Evolutionary conservation across 2,329 filamentous ascomycete species (phyloP), one percentile per base, ranked within the genome.

Genomic region (Colletotrichum caudatum): DNA sequence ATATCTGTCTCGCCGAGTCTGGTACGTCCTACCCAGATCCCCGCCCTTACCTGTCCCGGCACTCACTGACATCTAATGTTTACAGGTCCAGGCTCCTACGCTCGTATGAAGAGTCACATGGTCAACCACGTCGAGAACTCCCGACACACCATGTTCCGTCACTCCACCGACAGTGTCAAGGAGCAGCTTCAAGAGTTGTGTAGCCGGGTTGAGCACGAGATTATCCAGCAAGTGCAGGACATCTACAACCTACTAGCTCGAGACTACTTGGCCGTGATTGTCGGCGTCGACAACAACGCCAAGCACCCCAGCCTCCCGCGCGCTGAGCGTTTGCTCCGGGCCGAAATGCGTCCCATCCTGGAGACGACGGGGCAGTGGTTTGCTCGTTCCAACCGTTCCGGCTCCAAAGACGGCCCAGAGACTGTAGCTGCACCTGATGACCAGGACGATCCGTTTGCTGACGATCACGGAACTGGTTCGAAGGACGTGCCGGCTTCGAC

Each of bases 81-180:
- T 11, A 14, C 37, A 74, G 77, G 77, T 2, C 11, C 56, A 1
- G 77, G 77, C 2, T 77, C 67, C 1, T 78, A 57, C 41, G 73
- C 61, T 48, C 76, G 76, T 11, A 78, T 78, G 76, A 78, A 77
- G 71, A 54, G 53, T 12, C 58, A 73, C 41, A 77, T 78, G 76
- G 46, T 73, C 8, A 29, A 20, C 3, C 76, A 77, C 62, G 77
- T 77, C n/a, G 64, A 66, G 4, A 44, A 35, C 2, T 20, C 61
- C 2, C 66, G 69, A 11, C 39, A 64, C 7, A 62, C 29, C 44
- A 78, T 77, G 74, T 78, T 78, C 57, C 67, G 62, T 23, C 56
- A 53, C n/a, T 57, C 70, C 46, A 66, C 70, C 3, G 63, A 73
- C 59, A 70, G 35, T 16, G 76, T 78, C 9, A 66, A 68, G 46